Conservation (phyloP, 768 basidiomycete genomes). For the Mycena epipterygia region DNA sequence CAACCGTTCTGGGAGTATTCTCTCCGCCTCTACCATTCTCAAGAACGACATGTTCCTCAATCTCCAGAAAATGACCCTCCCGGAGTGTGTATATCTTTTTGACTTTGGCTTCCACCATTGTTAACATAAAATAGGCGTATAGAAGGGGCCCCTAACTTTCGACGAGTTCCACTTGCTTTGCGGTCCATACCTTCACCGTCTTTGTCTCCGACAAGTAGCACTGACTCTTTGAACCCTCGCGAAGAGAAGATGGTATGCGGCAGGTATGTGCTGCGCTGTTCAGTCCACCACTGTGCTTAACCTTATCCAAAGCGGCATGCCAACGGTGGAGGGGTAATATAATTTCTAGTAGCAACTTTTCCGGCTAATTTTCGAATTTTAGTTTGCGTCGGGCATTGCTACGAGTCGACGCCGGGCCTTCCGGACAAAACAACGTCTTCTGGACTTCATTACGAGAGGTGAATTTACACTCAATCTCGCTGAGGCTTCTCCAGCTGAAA, state of each 20-base stretch:
- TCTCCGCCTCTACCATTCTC: constrained; percentile 93
- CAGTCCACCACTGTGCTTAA: not conserved
- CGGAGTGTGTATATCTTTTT: constrained; percentile 72
- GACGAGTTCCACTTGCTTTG: constrained; percentile 80
- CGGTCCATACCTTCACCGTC: constrained; percentile 45
- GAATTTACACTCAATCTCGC: constrained; percentile 16
- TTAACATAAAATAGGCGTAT: constrained; percentile 70
- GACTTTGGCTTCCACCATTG: not conserved
- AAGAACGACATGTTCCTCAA: constrained; percentile 97
- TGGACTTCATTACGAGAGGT: constrained; percentile 98
- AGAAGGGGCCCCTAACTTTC: constrained; percentile 95
- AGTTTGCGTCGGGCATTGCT: constrained; percentile 85
- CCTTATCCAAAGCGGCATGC: constrained; percentile 83
- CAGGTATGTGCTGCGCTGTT: constrained; percentile 61
- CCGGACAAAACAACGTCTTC: constrained; percentile 80
- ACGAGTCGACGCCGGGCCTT: constrained; percentile 84
- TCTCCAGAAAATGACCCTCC: constrained; percentile 95
- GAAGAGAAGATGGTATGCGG: constrained; percentile 81
- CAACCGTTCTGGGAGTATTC: constrained; percentile 85
- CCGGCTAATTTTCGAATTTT: constrained; percentile 7
- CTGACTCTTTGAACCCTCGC: constrained; percentile 52
- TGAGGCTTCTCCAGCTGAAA: constrained; percentile 13
- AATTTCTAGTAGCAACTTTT: not conserved
- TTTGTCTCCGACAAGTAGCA: constrained; percentile 46
- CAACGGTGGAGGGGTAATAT: constrained; percentile 86